Evolutionary conservation across 2,329 filamentous ascomycete species (phyloP).

Genomic region (Botrytis deweyae): DNA sequence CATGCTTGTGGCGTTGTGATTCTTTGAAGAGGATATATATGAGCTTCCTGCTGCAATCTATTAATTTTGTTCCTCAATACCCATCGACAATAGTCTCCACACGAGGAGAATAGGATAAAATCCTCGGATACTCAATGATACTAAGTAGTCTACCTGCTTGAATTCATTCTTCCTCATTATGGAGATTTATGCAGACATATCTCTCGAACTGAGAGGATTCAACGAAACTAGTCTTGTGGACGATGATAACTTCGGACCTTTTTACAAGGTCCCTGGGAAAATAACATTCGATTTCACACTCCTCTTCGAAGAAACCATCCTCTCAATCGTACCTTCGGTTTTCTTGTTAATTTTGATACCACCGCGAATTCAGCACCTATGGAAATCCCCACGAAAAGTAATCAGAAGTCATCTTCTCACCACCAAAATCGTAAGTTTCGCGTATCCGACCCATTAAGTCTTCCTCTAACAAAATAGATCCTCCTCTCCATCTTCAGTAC

Average conservation of each 20-base stretch:
- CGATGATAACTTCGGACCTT: constrained; percentile 19
- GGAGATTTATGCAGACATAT: neutral
- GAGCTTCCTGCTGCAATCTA: neutral
- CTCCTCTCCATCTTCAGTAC: constrained; percentile 26
- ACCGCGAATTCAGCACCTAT: constrained; percentile 26
- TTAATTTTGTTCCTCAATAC: neutral
- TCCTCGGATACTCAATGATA: neutral
- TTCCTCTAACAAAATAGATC: constrained; percentile 21
- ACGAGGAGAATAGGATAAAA: neutral
- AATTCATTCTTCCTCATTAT: neutral
- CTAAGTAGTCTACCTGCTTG: neutral
- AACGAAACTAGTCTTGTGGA: neutral
- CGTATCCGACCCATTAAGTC: neutral
- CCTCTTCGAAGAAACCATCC: constrained; percentile 35
- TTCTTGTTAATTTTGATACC: constrained; percentile 30
- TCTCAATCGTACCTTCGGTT: constrained; percentile 34
- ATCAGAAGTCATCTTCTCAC: constrained; percentile 26
- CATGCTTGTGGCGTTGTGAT: neutral
- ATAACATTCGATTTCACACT: constrained; percentile 35
- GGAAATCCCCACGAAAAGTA: constrained; percentile 28
- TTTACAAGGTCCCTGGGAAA: neutral
- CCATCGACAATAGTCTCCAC: neutral
- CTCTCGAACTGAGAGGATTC: neutral
- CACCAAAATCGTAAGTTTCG: constrained; percentile 27
- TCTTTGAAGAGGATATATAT: neutral